Conservation (phyloP, 2,329 filamentous ascomycete species). For the Blumeriella jaapii region DNA sequence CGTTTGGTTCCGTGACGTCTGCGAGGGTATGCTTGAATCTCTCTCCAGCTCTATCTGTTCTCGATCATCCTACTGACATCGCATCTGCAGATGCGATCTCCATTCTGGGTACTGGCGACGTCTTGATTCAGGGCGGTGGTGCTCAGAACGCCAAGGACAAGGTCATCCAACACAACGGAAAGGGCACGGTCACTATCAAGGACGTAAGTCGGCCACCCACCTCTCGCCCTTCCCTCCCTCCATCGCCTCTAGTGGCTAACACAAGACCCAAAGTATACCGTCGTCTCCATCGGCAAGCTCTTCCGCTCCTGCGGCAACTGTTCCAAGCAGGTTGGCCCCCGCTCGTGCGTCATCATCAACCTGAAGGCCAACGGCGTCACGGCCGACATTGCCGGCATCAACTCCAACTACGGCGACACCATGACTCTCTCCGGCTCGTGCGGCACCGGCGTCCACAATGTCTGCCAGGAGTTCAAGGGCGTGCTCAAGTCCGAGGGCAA, state of each 20-base stretch:
- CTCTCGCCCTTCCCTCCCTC: background rate
- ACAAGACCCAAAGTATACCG: slow-evolving; percentile 27
- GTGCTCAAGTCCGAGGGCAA: slow-evolving; percentile 9
- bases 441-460: slow-evolving; percentile 12
- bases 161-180: slow-evolving; percentile 29
- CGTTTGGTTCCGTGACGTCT: slow-evolving; percentile 29
- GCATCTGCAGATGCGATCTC: slow-evolving; percentile 23
- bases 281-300: slow-evolving; percentile 32
- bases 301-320: slow-evolving; percentile 39
- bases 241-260: background rate
- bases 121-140: slow-evolving; percentile 29
- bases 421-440: slow-evolving; percentile 23
- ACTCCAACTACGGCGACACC: slow-evolving; percentile 30
- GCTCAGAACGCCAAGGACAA: slow-evolving; percentile 28
- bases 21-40: slow-evolving; percentile 1
- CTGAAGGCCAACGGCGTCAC: slow-evolving; percentile 26
- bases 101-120: slow-evolving; percentile 25
- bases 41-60: slow-evolving; percentile 12
- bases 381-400: slow-evolving; percentile 27
- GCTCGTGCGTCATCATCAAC: slow-evolving; percentile 24
- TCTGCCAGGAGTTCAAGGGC: slow-evolving; percentile 19
- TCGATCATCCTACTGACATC: slow-evolving; percentile 2
- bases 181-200: slow-evolving; percentile 26
- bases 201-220: slow-evolving; percentile 18
- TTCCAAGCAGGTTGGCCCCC: slow-evolving; percentile 24